Base-by-base conservation (phyloP, 2,329 filamentous ascomycete genomes). In the Thermoascus crustaceus region DNA sequence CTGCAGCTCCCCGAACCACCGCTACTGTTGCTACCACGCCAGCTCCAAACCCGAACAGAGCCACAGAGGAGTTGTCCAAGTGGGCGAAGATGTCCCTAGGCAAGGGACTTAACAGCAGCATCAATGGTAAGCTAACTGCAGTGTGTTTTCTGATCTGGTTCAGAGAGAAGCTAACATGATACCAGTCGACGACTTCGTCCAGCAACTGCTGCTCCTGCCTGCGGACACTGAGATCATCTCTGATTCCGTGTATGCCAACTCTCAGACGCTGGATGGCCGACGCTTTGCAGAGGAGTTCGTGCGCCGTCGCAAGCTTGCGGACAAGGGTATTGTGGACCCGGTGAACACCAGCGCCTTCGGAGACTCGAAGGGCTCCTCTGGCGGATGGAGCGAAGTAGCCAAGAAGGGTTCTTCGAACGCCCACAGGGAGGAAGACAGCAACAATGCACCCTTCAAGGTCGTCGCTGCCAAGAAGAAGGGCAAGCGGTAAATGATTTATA, bases 241-340 rank as follows among this genome's bases (percentile, higher is more conserved):
- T 8, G 91, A 96, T 55, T 83, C 83, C 6, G 82, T 96, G 14
- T 94, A 96, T 61, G 77, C 78, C 39, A 82, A 78, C 57, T 93
- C 85, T 2, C 82, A 81, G 51, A 93, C 88, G 1, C 85, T 98
- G 62, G 87, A 98, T 54, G 87, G 85, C 0, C 82, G 84, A 32
- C 86, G 93, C 53, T 96, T 96, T 54, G 87, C 86, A 0, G 85
- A 94, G 40, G 91, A 98, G 60, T 98, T 91, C 54, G 76, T 96
- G 40, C 83, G 88, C 21, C 87, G 89, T 50, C 89, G 88, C 66
- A 93, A 84, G 71, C 76, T 93, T 1, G 89, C 91, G 0, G 89
- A 96, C 49, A 91, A 88, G 67, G 91, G 91, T 24, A 75, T 95
- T 25, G 71, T 94, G 11, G 81, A 83, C 36, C 71, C 77, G 10